Evolutionary conservation across 2,329 filamentous ascomycete species (phyloP).

Genomic region (Penicillium sp.): DNA sequence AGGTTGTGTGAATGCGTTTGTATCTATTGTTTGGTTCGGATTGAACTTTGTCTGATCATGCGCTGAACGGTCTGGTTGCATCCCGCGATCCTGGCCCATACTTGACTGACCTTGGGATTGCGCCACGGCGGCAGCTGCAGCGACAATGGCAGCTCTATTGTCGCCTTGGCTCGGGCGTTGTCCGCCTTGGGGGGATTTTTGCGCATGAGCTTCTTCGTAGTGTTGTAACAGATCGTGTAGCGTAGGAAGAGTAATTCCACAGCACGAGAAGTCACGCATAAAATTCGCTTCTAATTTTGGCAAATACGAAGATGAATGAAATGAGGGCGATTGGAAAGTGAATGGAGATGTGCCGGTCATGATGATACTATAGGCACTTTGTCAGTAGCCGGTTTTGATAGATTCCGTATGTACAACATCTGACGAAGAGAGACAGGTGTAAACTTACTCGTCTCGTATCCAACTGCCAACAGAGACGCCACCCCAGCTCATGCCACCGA

Average conservation of each 20-base stretch:
- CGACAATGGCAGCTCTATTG: constrained; percentile 48
- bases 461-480: constrained; percentile 94
- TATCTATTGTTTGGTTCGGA: constrained; percentile 24
- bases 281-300: constrained; percentile 96
- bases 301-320: constrained; percentile 92
- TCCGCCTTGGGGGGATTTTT: constrained; percentile 53
- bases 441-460: constrained; percentile 84
- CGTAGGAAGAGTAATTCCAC: constrained; percentile 81
- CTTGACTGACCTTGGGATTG: constrained; percentile 49
- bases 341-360: constrained; percentile 97
- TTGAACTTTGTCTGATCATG: constrained; percentile 36
- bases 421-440: not conserved
- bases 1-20: constrained; percentile 21
- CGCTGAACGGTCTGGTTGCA: constrained; percentile 31
- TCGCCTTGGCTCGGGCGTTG: constrained; percentile 50
- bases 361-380: constrained; percentile 63
- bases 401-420: not conserved
- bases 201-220: constrained; percentile 91
- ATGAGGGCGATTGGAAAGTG: constrained; percentile 83
- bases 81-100: constrained; percentile 31
- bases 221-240: constrained; percentile 94
- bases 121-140: constrained; percentile 43
- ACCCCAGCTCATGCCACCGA: constrained; percentile 92
- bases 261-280: constrained; percentile 96
- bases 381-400: not conserved